Base-by-base conservation (phyloP, 2,329 filamentous ascomycete genomes). In the Chaetomium strumarium region DNA sequence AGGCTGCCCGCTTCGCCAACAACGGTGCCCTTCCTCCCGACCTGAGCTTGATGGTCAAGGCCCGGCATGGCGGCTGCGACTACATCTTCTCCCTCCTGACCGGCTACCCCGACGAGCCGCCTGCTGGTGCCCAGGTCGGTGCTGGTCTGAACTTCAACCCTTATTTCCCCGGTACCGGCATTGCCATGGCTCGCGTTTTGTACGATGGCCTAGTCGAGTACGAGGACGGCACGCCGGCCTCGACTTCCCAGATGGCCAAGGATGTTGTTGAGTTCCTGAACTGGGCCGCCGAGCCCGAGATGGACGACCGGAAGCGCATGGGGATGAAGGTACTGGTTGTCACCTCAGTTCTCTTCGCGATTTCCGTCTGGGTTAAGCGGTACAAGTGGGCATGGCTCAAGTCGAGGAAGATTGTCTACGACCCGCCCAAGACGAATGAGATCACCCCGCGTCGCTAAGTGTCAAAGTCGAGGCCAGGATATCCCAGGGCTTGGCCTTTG, bases 251-350 rank as follows among this genome's bases (percentile, higher is more conserved):
- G 78, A 99, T 99, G 93, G 93, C 93, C 73, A 99, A 99, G 85
- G 93, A 99, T 66, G 93, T 99, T 56, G 85, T 88, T 56, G 93
- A 99, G 76, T 99, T 99, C 79, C 81, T 99, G 69, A 97, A 99
- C 85, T 99, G 93, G 93, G 81, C 93, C 50, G 91, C 93, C 53
- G 93, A 99, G 79, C 93, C 93, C 45, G 93, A 99, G 80, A 96
- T 96, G 90, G 93, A 99, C 69, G 86, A 96, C 70, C 88, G 93
- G 70, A 99, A 99, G 88, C 93, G 90, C 79, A 99, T 97, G 93
- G 93, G 93, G 67, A 84, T 95, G 82, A 97, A 99, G 85, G 88
- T 95, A 50, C 72, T 99, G 64, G 84, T 87, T 62, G 82, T 96
- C 62, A 83, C 84, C 51, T 80, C 86, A 57, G 82, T 85, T 57